phyloP scores from a whole-genome alignment of 768 basidiomycete genomes.

The Tulasnella sp. region DNA sequence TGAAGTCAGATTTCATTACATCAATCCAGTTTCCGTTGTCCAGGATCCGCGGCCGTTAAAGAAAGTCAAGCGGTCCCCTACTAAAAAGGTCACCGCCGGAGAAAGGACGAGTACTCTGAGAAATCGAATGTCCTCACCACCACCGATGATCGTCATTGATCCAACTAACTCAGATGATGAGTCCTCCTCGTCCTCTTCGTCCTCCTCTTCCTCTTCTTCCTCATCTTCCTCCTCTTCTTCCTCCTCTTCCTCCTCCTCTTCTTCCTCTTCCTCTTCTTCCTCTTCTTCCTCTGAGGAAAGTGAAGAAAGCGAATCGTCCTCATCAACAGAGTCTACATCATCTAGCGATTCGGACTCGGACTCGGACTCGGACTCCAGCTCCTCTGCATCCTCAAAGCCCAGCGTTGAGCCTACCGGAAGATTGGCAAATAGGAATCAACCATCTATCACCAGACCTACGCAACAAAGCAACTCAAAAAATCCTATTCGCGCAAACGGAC shows the following conservation, averaged over 20 bases:
- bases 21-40: neutral
- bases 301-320: neutral
- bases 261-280: neutral
- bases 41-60: too few species aligned
- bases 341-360: neutral
- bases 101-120: too few species aligned
- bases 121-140: too few species aligned
- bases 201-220: too few species aligned
- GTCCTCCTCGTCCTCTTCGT: neutral
- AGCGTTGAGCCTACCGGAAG: neutral
- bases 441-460: neutral
- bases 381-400: neutral
- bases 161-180: too few species aligned
- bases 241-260: too few species aligned
- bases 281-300: neutral
- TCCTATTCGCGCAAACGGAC: neutral
- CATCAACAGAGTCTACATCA: neutral
- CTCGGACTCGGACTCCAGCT: constrained; percentile 6
- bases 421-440: too few species aligned
- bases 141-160: too few species aligned
- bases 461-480: neutral
- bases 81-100: too few species aligned
- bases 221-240: neutral
- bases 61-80: too few species aligned
- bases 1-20: neutral